A percentile compares a stretch with the other conserved stretches of the same genome.
These are phyloP conservation scores for Capronia epimyces DNA, from an alignment of 2,329 filamentous ascomycete species.

Conservation along the genomic window DNA sequence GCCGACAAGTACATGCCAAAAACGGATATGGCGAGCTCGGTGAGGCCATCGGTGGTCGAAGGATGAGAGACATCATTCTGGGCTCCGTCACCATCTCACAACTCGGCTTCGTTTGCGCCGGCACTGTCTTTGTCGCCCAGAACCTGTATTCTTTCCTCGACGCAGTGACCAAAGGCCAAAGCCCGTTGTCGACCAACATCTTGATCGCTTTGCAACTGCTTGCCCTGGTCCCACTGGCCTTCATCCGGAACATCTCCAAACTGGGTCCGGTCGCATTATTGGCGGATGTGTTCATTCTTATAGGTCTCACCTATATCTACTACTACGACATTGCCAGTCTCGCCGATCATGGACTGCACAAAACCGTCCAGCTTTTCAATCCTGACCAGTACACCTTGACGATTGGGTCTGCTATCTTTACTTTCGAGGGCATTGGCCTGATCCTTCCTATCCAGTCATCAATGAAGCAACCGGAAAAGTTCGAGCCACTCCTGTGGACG, in stretches of 20 bases:
- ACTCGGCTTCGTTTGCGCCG: constrained; percentile 71
- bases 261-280: constrained; percentile 63
- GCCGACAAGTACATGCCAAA: constrained; percentile 54
- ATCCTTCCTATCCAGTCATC: constrained; percentile 71
- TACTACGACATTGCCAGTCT: constrained; percentile 61
- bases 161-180: constrained; percentile 50
- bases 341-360: constrained; percentile 51
- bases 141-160: constrained; percentile 64
- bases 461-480: constrained; percentile 65
- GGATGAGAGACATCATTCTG: constrained; percentile 61
- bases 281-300: constrained; percentile 65
- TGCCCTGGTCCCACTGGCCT: constrained; percentile 59
- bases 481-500: constrained; percentile 58
- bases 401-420: constrained; percentile 69
- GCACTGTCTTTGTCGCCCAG: constrained; percentile 71
- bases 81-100: constrained; percentile 68
- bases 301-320: constrained; percentile 69
- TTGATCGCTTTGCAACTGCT: constrained; percentile 64
- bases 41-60: constrained; percentile 57
- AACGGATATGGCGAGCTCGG: constrained; percentile 73
- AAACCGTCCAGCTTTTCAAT: constrained; percentile 64
- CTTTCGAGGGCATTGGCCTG: constrained; percentile 71
- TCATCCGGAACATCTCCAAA: constrained; percentile 70
- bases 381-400: constrained; percentile 63
- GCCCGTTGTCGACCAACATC: constrained; percentile 50